phyloP scores from a whole-genome alignment of 805 yeast species.

The Kazachstania africana region DNA sequence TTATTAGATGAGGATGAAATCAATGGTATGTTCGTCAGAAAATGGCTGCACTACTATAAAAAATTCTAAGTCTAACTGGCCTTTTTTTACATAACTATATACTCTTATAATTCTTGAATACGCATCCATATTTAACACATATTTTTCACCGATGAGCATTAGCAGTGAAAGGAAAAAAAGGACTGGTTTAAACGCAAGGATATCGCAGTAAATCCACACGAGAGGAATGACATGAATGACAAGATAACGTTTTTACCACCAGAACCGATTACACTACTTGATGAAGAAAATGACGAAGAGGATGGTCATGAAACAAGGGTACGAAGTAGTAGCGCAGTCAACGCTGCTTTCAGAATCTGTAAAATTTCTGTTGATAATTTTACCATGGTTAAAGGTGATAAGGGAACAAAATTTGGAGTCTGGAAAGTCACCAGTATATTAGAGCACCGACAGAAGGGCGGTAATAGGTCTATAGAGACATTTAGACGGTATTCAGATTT shows the following conservation, averaged over 20 bases:
- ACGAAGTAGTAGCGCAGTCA: constrained; percentile 5
- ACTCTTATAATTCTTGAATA: too few relatives aligned
- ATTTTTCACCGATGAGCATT: too few relatives aligned
- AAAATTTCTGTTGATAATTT: constrained; percentile 17
- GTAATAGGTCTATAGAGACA: constrained; percentile 25
- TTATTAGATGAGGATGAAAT: constrained; percentile 12
- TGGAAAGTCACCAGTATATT: constrained; percentile 20
- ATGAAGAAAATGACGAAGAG: constrained; percentile 7
- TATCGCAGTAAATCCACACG: too few relatives aligned
- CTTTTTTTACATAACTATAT: too few relatives aligned
- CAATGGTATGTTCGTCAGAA: constrained; percentile 20
- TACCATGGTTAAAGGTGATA: constrained; percentile 19
- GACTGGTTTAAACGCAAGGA: too few relatives aligned
- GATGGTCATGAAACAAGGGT: background rate
- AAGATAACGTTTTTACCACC: constrained; percentile 11
- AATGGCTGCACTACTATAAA: constrained; percentile 26
- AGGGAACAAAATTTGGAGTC: constrained; percentile 17
- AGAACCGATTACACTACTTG: constrained; percentile 18
- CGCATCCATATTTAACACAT: too few relatives aligned
- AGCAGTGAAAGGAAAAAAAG: too few relatives aligned
- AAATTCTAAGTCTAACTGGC: constrained; percentile 14
- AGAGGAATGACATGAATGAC: constrained; percentile 6
- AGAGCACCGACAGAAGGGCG: constrained; percentile 1
- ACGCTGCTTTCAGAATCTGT: constrained; percentile 6
- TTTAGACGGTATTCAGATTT: constrained; percentile 60